Evolutionary conservation across 2,329 filamentous ascomycete genomes (phyloP).

Genomic region (Fusarium graminum): DNA sequence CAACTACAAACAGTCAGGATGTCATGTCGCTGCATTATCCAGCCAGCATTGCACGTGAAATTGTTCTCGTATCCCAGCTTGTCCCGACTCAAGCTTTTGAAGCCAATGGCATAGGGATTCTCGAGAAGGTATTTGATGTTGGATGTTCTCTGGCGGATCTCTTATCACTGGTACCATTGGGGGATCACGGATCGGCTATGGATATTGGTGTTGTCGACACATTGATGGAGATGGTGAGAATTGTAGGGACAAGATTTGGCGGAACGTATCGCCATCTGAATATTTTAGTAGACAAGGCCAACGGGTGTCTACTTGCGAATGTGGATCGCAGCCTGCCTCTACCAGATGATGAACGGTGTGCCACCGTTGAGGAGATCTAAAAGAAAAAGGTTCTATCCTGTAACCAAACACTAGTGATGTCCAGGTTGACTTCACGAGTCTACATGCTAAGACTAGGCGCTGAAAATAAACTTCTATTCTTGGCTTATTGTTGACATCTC

Average conservation of each 20-base stretch:
- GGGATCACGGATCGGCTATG: neutral
- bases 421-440: neutral
- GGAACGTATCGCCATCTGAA: constrained; percentile 24
- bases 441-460: neutral
- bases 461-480: neutral
- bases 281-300: constrained; percentile 30
- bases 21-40: constrained; percentile 49
- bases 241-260: constrained; percentile 18
- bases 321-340: constrained; percentile 5
- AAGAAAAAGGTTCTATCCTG: neutral
- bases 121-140: constrained; percentile 54
- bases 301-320: constrained; percentile 3
- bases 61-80: constrained; percentile 42
- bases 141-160: constrained; percentile 51
- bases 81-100: constrained; percentile 49
- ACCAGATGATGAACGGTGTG: accelerated
- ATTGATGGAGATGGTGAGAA: constrained; percentile 26
- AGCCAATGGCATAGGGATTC: constrained; percentile 52
- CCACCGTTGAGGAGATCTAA: neutral
- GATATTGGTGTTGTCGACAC: constrained; percentile 30
- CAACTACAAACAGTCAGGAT: constrained; percentile 28
- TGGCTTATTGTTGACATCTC: neutral
- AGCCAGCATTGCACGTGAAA: constrained; percentile 44
- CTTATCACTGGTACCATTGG: neutral
- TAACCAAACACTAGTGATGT: neutral